Base-by-base conservation (phyloP, 208 protist species). In the Acanthamoeba triangularis region DNA sequence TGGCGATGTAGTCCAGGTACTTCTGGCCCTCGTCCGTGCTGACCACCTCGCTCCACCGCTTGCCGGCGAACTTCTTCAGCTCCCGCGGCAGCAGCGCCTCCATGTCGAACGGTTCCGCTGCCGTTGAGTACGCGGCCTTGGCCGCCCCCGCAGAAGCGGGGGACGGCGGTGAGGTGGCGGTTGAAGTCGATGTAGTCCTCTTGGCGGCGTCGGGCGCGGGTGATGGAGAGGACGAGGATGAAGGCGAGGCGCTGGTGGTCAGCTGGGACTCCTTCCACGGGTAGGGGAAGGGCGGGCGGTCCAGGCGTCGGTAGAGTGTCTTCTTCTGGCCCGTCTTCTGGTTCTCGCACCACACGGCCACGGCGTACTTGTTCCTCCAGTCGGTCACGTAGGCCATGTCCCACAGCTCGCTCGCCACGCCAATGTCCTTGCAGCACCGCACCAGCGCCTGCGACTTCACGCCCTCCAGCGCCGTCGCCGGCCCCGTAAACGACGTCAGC, bases 381-480 rank as follows among this genome's bases (percentile, higher is more conserved):
- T 96, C 41, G 41, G 49, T 61, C 33, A 96, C 96, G 80, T 95
- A 97, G 16, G 37, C 72, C 47, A 95, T 87, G 93, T 97, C 96
- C 96, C 96, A 97, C 16, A 97, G 69, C 52, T 90, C 76, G 25
- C 84, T 95, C 1, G 95, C 96, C 47, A 96, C 85, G 63, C 96
- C 85, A 0, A 97, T 16, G 91, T 97, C 96, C 59, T 97, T 97
- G 69, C 96, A 97, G 67, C 96, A 97, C 59, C 96, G 87, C 35
- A 97, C 90, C 28, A 97, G 63, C 20, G 96, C 96, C 85, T 97
- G 97, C 7, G 95, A 96, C 88, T 97, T 97, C 23, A 85, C 95
- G 41, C 93, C 72, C 78, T 97, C 96, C 0, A 56, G 56, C 90
- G 72, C 49, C 18, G 47, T 74, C 10, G 90, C 30, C 33, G 63